Evolutionary conservation across 2,329 filamentous ascomycete species (phyloP), one percentile per base, ranked within the genome.

Genomic region (Phaeomoniella chlamydospora): DNA sequence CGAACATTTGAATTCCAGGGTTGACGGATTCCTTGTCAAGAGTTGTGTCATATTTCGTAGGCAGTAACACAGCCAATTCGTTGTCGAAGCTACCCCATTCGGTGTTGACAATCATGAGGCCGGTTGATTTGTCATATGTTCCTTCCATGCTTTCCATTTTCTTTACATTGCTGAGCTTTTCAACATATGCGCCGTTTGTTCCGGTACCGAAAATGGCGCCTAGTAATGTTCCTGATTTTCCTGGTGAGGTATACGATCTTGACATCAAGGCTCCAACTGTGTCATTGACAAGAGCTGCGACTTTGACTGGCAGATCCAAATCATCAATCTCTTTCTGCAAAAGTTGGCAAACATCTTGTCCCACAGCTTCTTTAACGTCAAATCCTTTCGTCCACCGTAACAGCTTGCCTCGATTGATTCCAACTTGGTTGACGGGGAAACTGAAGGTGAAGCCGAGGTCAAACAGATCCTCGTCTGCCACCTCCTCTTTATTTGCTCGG

Each of bases 11-110:
- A 42, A 93, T 76, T 16, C 90, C 90, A 0, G 87, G 88, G 58
- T 98, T 96, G 48, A 84, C 76, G 45, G 80, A 90, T 41, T 79
- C 74, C 38, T 65, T 63, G 57, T 98, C 88, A 15, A 98, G 68
- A 39, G 75, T 70, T 34, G 67, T 62, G 54, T 98, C 90, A 62
- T 85, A 96, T 0, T 74, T 64, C 0, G 88, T 96, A 49, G 77
- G 80, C 32, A 88, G 90, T 29, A 98, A 69, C 14, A 93, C 81
- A 47, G 79, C 83, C 45, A 96, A 74, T 48, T 81, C 74, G 62
- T 96, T 96, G 61, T 98, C 90, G 51, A 98, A 98, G 39, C 85
- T 93, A 42, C 90, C 90, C 90, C 90, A 98, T 62, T 98, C 90
- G 1, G 83, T 88, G 62, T 98, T 98, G 61, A 98, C 73, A 39